Base-by-base conservation (phyloP, 2,329 filamentous ascomycete genomes). In the Diaporthe batatas region DNA sequence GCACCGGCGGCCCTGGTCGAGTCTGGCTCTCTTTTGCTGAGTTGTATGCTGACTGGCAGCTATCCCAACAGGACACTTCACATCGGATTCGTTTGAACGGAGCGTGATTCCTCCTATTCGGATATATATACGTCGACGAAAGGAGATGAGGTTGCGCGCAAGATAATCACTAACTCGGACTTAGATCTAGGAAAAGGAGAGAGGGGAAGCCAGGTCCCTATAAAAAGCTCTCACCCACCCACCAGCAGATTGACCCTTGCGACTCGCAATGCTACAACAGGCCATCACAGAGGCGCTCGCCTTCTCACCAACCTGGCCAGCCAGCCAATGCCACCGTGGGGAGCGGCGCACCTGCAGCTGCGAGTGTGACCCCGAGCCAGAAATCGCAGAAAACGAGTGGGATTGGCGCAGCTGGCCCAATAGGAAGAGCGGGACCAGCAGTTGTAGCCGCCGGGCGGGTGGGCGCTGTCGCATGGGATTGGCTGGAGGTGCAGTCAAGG, bases 381-480 rank as follows among this genome's bases (percentile, higher is more conserved):
- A 65, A 62, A 65, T 58, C 64, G 64, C 72, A 64, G 42, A 53
- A 59, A 14, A 16, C 67, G 67, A 68, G 58, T 65, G 65, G 59
- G 73, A 76, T 78, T 74, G 67, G 71, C 75, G 75, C 74, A 75
- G 74, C 29, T 54, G 47, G 71, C 71, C 77, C 78, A 79, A 79
- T 79, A 73, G 75, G 75, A 77, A 72, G 16, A 57, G 55, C 53
- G 68, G 68, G 51, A 44, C 70, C 36, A 44, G 34, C 39, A 70
- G 74, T 3, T 75, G 73, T 79, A 79, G 79, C 78, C 78, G 78
- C 78, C 77, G 75, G 70, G 65, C 34, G 29, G 58, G n/a, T 39
- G 25, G 54, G 47, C 25, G 51, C n/a, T 73, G 68, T 71, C 44
- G 76, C 75, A 77, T 74, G 76, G 75, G 44, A 72, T 74, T 71